Conservation (phyloP, 2,329 filamentous ascomycete genomes). For the Alternaria ethzedia region DNA sequence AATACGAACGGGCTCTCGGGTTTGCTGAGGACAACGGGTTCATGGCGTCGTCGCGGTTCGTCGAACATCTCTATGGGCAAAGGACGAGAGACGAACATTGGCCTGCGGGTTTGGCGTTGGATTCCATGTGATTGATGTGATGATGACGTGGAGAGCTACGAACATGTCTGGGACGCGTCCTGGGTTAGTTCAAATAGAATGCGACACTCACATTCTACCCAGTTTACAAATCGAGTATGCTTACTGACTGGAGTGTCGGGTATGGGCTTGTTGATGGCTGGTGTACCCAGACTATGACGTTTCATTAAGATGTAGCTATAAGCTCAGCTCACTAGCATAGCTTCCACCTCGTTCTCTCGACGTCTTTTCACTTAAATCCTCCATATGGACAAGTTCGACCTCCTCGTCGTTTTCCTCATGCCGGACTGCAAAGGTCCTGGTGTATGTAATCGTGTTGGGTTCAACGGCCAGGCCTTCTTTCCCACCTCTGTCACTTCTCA, state of each 20-base stretch:
- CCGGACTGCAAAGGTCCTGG: constrained; percentile 8
- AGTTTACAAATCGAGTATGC: background rate
- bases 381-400: background rate
- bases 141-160: background rate
- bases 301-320: background rate
- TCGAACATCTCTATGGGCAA: background rate
- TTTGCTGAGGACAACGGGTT: background rate
- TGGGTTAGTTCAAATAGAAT: background rate
- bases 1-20: background rate
- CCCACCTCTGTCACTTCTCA: background rate
- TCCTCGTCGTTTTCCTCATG: constrained; percentile 6
- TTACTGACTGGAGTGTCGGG: background rate
- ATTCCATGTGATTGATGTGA: background rate
- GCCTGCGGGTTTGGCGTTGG: background rate
- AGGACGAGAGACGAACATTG: background rate
- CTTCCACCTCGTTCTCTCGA: background rate
- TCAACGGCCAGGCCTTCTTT: background rate
- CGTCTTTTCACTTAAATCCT: background rate
- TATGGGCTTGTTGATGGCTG: background rate
- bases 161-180: background rate
- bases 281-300: background rate
- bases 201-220: background rate
- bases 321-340: background rate
- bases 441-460: constrained; percentile 5
- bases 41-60: background rate